These are phyloP conservation scores for Dioscorea dumetorum DNA, from an alignment of 106 monocot species.

Conservation along the genomic window DNA sequence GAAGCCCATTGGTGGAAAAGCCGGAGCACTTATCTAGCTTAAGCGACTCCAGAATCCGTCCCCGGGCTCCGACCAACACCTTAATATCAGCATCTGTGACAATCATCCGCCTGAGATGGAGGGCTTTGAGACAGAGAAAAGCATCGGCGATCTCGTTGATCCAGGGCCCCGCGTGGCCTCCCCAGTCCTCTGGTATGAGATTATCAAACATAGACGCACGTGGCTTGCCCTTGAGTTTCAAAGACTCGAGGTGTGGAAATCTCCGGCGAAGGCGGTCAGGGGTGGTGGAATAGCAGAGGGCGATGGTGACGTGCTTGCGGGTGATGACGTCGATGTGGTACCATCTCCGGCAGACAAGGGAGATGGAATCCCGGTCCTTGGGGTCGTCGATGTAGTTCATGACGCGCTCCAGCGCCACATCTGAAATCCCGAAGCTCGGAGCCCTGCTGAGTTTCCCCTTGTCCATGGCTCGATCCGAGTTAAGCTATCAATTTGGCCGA, in stretches of 20 bases:
- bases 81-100: slow-evolving; percentile 55
- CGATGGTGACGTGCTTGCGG: slow-evolving; percentile 86
- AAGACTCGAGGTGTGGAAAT: slow-evolving; percentile 73
- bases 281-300: slow-evolving; percentile 74
- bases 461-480: slow-evolving; percentile 1
- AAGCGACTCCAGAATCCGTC: slow-evolving; percentile 41
- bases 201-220: slow-evolving; percentile 92
- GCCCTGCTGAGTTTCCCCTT: slow-evolving; percentile 14
- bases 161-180: slow-evolving; percentile 85
- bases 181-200: slow-evolving; percentile 95
- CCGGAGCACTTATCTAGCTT: slow-evolving; percentile 95
- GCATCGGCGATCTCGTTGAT: slow-evolving; percentile 39
- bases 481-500: no score
- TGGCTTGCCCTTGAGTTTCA: slow-evolving; percentile 92
- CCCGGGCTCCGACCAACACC: slow-evolving; percentile 42
- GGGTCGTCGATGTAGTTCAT: slow-evolving; percentile 80
- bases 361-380: slow-evolving; percentile 67
- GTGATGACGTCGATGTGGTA: slow-evolving; percentile 50
- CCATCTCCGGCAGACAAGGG: slow-evolving; percentile 79
- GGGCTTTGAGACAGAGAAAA: slow-evolving; percentile 54
- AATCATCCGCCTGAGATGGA: slow-evolving; percentile 85
- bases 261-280: slow-evolving; percentile 58
- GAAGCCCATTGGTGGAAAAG: slow-evolving; percentile 72
- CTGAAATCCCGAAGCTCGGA: slow-evolving; percentile 36
- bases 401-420: slow-evolving; percentile 63